Percentiles rank a stretch among this genome's conserved stretches.
These are phyloP conservation scores for Anastatica hierochuntica DNA, from an alignment of 345 rosid species.

Conservation along the genomic window DNA sequence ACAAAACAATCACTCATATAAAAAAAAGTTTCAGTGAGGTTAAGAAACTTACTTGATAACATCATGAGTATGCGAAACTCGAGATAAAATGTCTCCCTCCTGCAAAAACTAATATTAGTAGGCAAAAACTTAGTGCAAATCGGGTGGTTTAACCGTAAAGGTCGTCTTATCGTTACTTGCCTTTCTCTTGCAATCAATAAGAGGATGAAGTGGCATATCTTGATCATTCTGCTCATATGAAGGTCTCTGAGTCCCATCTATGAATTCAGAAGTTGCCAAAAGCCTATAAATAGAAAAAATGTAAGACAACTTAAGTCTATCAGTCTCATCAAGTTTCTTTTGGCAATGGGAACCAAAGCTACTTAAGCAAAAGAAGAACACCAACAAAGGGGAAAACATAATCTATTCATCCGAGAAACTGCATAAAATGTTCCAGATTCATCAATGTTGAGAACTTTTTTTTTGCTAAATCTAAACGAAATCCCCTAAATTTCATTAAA, in stretches of 20 bases:
- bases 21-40: constrained; percentile 5
- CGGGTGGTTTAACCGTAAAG: too few species aligned
- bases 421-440: constrained; percentile 18
- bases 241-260: constrained; percentile 27
- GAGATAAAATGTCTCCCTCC: constrained; percentile 71
- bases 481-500: too few species aligned
- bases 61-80: constrained; percentile 84
- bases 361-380: not conserved
- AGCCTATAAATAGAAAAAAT: constrained; percentile 33
- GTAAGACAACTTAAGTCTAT: not conserved
- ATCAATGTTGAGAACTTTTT: not conserved
- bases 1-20: not conserved
- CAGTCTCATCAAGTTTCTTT: too few species aligned
- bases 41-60: constrained; percentile 49
- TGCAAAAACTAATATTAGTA: constrained; percentile 20
- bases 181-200: constrained; percentile 60
- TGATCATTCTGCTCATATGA: constrained; percentile 29
- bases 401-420: not conserved
- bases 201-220: constrained; percentile 34
- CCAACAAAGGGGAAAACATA: not conserved
- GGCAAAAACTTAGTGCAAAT: not conserved
- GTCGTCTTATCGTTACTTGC: constrained; percentile 32
- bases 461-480: not conserved
- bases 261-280: constrained; percentile 44
- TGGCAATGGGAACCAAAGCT: not conserved